Evolutionary conservation across 371 early-diverging fungal species (phyloP).

Genomic region (Smittium culicis): DNA sequence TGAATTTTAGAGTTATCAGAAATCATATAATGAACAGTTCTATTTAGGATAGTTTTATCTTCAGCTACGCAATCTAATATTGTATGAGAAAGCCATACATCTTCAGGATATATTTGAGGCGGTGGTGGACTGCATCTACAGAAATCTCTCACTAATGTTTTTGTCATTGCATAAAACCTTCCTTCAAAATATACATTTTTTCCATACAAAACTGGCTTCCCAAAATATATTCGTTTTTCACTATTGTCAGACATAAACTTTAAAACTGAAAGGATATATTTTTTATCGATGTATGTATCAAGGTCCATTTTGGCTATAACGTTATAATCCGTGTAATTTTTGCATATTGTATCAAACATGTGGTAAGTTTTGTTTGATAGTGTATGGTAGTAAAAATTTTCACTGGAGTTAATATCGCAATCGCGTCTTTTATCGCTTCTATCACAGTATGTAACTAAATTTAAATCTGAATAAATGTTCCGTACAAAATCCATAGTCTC

Average conservation of each 20-base stretch:
- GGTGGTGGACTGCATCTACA: too few species aligned
- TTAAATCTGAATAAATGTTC: not conserved
- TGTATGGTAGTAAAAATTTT: not conserved
- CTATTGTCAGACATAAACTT: not conserved
- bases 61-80: too few species aligned
- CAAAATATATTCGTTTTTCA: not conserved
- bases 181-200: too few species aligned
- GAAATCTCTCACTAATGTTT: too few species aligned
- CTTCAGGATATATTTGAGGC: too few species aligned
- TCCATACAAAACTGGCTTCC: too few species aligned
- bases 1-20: too few species aligned
- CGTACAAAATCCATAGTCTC: not conserved
- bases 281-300: not conserved
- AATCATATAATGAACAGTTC: too few species aligned
- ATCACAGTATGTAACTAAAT: not conserved
- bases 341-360: not conserved
- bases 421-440: not conserved
- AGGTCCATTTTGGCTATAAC: not conserved
- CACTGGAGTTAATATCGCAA: not conserved
- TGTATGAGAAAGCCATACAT: too few species aligned
- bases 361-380: not conserved
- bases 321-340: not conserved
- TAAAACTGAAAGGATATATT: not conserved
- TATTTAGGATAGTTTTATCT: too few species aligned
- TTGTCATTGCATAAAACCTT: too few species aligned